These are phyloP conservation scores for Xanthoconium separans DNA, from an alignment of 1,284 basidiomycete species.

Conservation along the genomic window DNA sequence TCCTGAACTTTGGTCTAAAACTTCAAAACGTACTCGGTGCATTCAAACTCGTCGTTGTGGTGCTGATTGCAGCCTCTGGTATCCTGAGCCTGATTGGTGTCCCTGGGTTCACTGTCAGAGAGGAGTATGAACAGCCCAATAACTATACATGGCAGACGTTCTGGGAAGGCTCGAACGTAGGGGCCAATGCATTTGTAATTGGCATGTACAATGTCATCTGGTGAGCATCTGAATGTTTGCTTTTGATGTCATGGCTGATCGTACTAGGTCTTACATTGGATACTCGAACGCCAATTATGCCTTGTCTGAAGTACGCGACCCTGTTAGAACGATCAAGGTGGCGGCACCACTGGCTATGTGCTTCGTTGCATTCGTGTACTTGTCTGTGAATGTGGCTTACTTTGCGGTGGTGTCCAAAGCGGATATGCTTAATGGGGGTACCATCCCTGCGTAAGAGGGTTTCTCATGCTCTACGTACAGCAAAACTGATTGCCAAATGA, in stretches of 20 bases:
- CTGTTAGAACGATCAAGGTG: slow-evolving; percentile 62
- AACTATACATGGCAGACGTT: slow-evolving; percentile 54
- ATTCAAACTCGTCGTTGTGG: slow-evolving; percentile 61
- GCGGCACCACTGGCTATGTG: slow-evolving; percentile 65
- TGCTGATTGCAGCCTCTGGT: slow-evolving; percentile 57
- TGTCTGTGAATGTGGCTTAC: slow-evolving; percentile 69
- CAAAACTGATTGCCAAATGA: neutral
- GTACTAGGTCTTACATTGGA: slow-evolving; percentile 60
- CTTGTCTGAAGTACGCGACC: slow-evolving; percentile 64
- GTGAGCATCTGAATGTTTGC: slow-evolving; percentile 34
- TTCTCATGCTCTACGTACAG: neutral
- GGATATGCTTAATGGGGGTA: slow-evolving; percentile 60
- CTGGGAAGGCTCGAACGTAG: slow-evolving; percentile 52
- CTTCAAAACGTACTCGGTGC: slow-evolving; percentile 67
- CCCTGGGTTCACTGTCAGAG: slow-evolving; percentile 44
- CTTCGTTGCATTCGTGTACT: slow-evolving; percentile 52
- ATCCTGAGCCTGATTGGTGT: slow-evolving; percentile 51
- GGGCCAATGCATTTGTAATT: slow-evolving; percentile 55
- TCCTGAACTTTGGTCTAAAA: slow-evolving; percentile 56
- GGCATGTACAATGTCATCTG: slow-evolving; percentile 70
- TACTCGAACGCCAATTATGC: slow-evolving; percentile 74
- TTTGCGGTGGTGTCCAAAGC: slow-evolving; percentile 65
- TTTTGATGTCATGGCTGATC: neutral
- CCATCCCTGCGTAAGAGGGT: slow-evolving; percentile 57
- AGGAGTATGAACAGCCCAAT: slow-evolving; percentile 44